Evolutionary conservation across 495 filamentous ascomycete genomes (phyloP).

Genomic region (Bryoglossum gracile): DNA sequence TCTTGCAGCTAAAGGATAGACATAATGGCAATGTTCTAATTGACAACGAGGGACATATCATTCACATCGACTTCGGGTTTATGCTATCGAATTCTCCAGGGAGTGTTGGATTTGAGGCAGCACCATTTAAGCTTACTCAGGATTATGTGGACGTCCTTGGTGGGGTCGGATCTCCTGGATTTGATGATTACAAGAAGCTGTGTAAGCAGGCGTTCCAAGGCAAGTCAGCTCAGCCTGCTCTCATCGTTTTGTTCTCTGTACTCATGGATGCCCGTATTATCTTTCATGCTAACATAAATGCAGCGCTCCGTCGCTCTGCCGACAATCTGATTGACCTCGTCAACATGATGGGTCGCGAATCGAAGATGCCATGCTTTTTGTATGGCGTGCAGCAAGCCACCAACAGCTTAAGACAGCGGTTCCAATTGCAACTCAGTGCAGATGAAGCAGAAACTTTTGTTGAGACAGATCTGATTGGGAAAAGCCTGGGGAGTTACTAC

Average conservation of each 20-base stretch:
- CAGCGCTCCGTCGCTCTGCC: constrained; percentile 59
- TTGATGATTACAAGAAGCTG: constrained; percentile 57
- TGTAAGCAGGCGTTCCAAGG: constrained; percentile 72
- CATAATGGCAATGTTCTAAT: constrained; percentile 77
- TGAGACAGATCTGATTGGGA: constrained; percentile 61
- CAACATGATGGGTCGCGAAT: constrained; percentile 67
- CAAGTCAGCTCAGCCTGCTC: too few species aligned
- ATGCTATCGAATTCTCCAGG: constrained; percentile 77
- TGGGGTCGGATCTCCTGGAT: constrained; percentile 53
- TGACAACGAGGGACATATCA: constrained; percentile 71
- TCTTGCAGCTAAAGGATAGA: constrained; percentile 71
- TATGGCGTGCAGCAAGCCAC: constrained; percentile 55
- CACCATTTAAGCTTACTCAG: constrained; percentile 71
- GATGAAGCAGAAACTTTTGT: constrained; percentile 68
- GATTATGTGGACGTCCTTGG: constrained; percentile 73
- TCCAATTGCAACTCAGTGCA: constrained; percentile 65
- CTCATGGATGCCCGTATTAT: constrained; percentile 1
- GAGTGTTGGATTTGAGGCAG: constrained; percentile 68
- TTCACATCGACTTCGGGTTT: constrained; percentile 78
- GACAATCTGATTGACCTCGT: constrained; percentile 68
- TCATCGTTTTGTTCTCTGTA: too few species aligned
- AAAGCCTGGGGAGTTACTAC: constrained; percentile 69
- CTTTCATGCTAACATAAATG: constrained; percentile 11
- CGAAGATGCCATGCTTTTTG: constrained; percentile 69
- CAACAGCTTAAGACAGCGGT: constrained; percentile 54